A percentile compares a stretch with the other conserved stretches of the same genome.
Evolutionary conservation across 2,329 filamentous ascomycete species (phyloP).

Genomic region (Zymoseptoria ardabiliae): DNA sequence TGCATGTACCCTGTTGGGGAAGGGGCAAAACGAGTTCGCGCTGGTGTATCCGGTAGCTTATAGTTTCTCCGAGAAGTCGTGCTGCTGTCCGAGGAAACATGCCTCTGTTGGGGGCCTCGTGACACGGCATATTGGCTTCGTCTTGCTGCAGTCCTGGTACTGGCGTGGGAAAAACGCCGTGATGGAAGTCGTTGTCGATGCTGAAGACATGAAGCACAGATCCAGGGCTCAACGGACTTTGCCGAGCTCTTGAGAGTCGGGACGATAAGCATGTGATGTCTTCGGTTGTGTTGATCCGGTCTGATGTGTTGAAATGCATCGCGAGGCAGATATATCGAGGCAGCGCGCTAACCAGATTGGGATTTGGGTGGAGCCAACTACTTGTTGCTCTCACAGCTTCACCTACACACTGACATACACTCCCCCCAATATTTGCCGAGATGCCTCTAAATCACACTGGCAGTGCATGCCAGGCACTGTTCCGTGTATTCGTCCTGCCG

Average conservation of each 20-base stretch:
- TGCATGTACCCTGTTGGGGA: constrained; percentile 93
- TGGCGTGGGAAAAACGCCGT: constrained; percentile 2
- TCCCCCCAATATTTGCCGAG: neutral
- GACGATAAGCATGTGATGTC: neutral
- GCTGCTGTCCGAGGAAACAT: neutral
- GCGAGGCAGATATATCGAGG: neutral
- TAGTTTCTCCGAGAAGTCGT: constrained; percentile 9
- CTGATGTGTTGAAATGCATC: too few species aligned
- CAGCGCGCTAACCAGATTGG: neutral
- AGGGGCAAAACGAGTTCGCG: constrained; percentile 82
- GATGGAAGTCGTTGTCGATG: constrained; percentile 1
- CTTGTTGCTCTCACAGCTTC: neutral
- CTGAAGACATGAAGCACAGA: constrained; percentile 18
- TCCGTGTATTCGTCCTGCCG: constrained; percentile 39
- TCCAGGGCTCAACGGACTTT: constrained; percentile 6
- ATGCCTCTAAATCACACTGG: neutral
- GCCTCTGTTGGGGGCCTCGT: neutral
- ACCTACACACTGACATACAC: neutral
- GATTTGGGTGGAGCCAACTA: neutral
- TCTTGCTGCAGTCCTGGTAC: neutral
- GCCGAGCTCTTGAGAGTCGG: neutral
- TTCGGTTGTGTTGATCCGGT: neutral
- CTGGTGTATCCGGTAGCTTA: constrained; percentile 50
- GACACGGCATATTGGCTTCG: neutral
- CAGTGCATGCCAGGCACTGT: constrained; percentile 32